Conservation (phyloP, 2,329 filamentous ascomycete species). For the Teratosphaeria epicoccoides region DNA sequence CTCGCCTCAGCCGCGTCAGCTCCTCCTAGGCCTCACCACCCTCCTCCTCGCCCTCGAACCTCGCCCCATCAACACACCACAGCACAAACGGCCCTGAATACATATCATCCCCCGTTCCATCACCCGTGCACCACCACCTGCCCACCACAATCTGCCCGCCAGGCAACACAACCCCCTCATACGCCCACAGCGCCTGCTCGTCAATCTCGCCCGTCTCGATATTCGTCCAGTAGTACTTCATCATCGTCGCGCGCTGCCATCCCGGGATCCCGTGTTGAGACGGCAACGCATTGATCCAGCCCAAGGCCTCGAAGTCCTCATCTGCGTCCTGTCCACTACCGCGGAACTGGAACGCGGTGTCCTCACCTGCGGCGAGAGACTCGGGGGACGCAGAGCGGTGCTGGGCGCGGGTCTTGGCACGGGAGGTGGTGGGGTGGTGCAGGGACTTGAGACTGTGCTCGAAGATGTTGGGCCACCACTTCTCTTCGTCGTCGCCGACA, state of each 20-base stretch:
- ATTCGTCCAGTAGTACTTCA: constrained; percentile 37
- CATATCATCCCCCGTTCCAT: constrained; percentile 14
- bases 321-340: constrained; percentile 29
- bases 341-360: constrained; percentile 26
- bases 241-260: constrained; percentile 45
- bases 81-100: constrained; percentile 34
- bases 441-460: constrained; percentile 31
- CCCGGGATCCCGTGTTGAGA: constrained; percentile 40
- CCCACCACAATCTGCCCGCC: constrained; percentile 38
- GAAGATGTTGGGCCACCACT: constrained; percentile 30
- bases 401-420: constrained; percentile 25
- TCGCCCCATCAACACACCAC: constrained; percentile 30
- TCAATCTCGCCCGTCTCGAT: constrained; percentile 18
- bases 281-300: constrained; percentile 42
- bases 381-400: constrained; percentile 8
- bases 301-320: constrained; percentile 27
- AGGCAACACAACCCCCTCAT: constrained; percentile 39
- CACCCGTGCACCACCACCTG: constrained; percentile 36
- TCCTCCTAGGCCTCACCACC: background rate
- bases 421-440: constrained; percentile 12
- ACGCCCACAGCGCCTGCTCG: constrained; percentile 34
- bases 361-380: constrained; percentile 2
- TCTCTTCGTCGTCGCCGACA: constrained; percentile 11
- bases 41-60: background rate
- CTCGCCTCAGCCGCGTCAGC: background rate